A percentile compares a stretch with the other conserved stretches of the same genome.
Conservation (phyloP, 257 asterid species). For the Galeopsis tetrahit region DNA sequence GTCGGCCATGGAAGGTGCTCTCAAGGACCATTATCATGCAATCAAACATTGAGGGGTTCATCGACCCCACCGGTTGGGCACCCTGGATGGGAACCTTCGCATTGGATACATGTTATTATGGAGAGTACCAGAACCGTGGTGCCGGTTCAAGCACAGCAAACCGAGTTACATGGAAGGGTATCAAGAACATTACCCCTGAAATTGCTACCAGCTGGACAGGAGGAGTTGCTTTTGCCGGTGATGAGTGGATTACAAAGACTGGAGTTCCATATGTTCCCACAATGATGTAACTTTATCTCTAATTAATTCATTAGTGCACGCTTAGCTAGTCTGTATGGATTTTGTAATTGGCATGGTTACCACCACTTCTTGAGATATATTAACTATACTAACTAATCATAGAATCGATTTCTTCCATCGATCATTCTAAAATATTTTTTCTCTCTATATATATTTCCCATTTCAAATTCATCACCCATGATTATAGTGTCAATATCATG, state of each 20-base stretch:
- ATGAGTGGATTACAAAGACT: slow-evolving; percentile 33
- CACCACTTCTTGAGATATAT: too few relatives aligned
- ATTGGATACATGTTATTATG: slow-evolving; percentile 41
- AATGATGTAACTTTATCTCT: slow-evolving; percentile 30
- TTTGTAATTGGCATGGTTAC: too few relatives aligned
- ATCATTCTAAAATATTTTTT: too few relatives aligned
- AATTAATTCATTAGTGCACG: too few relatives aligned
- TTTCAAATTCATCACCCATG: too few relatives aligned
- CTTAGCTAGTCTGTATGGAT: too few relatives aligned
- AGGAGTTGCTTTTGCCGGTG: slow-evolving; percentile 22
- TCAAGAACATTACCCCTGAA: slow-evolving; percentile 27
- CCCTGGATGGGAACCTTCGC: slow-evolving; percentile 46
- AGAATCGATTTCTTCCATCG: too few relatives aligned
- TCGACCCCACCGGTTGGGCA: slow-evolving; percentile 54
- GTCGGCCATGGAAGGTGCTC: slow-evolving; percentile 64
- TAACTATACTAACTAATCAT: too few relatives aligned
- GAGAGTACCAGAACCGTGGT: slow-evolving; percentile 52
- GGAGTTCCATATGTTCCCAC: slow-evolving; percentile 47
- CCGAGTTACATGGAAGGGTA: slow-evolving; percentile 52
- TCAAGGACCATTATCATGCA: slow-evolving; percentile 61
- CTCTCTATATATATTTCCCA: too few relatives aligned
- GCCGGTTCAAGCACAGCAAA: slow-evolving; percentile 38
- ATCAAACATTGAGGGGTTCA: slow-evolving; percentile 36
- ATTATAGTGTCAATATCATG: too few relatives aligned
- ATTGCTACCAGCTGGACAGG: slow-evolving; percentile 35